Evolutionary conservation across 2,329 filamentous ascomycete genomes (phyloP), one percentile per base, ranked within the genome.

Genomic region (Dothistroma septosporum): DNA sequence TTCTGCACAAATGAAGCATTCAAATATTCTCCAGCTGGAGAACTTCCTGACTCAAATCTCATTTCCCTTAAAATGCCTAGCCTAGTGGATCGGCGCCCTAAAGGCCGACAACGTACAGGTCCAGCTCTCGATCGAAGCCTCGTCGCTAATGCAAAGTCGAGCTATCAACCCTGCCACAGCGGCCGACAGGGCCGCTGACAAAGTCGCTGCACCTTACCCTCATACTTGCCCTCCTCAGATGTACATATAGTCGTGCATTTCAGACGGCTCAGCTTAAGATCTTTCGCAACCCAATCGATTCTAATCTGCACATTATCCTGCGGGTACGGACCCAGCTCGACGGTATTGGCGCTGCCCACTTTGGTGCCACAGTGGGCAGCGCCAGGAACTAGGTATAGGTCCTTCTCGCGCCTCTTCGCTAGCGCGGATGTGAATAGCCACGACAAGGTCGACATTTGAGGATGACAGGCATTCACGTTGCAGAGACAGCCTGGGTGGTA

Each of bases 271-370:
- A 82, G 82, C 49, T 74, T 76, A 4, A 76, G 67, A 2, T 76
- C 79, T 14, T 79, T 77, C 73, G 84, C 81, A 1, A 82, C 81
- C 82, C 81, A 84, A 55, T 81, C 73, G 55, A 85, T 79, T 64
- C 82, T 73, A 2, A 70, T 76, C 62, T 76, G 71, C 64, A 82
- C 73, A 64, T 80, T 82, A 14, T 77, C 76, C 66, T 79, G 69
- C 0, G 77, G 77, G 67, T 76, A 79, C 0, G 74, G 74, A 0
- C 78, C 78, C n/a, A 61, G 64, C 58, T 59, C 63, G 2, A 78
- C 71, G 6, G 69, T 61, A 14, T 49, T 49, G 4, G 19, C 11
- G 14, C 19, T 14, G 37, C 19, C 12, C 37, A 44, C 37, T 71
- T 82, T 83, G 44, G 73, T 67, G 0, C 76, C 73, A 63, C 82